Evolutionary conservation across 768 basidiomycete genomes (phyloP), one percentile per base, ranked within the genome.

Genomic region (Stropharia rugosoannulata): DNA sequence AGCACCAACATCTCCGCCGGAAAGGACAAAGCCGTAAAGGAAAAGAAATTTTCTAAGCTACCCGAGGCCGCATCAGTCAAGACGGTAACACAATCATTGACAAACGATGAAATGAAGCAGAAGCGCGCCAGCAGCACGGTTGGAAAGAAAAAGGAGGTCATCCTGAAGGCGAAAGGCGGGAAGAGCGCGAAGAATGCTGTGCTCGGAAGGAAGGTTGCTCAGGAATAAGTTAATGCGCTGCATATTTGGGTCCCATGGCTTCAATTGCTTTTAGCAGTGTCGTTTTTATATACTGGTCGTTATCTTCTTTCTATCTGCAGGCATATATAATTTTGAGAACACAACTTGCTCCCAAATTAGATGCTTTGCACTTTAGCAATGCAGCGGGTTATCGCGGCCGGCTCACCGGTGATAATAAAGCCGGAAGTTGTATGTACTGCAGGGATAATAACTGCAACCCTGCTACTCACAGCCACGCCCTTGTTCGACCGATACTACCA

Each of bases 131-230:
- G 64, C 1, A 71, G 66, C 36, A 67, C 71, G 45, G 75, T 75
- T 2, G 81, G 81, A 68, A 85, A 80, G 74, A 89, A 89, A 71
- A 87, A 85, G 69, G 77, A 72, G 49, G 71, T 73, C 49, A 44
- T 75, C 16, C 60, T 68, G 9, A 70, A 71, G 55, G 56, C 65
- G 49, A 74, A 71, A 58, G 71, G 71, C 9, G 70, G 72, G 27
- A 82, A 79, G 68, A 82, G 79, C 54, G 79, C 78, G 37, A 88
- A 88, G 73, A 73, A 76, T 56, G 69, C 67, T 41, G 58, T 86
- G 51, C 67, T 85, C 37, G 85, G 85, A 37, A 85, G 75, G 65
- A 84, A 80, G 66, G 74, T 66, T 48, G 72, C 68, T 3, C 71
- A 74, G 62, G 68, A 60, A 66, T 70, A 50, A 63, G 42, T 59